These are phyloP conservation scores for Pseudocercospora eumusae DNA, from an alignment of 2,329 filamentous ascomycete genomes.

Conservation along the genomic window DNA sequence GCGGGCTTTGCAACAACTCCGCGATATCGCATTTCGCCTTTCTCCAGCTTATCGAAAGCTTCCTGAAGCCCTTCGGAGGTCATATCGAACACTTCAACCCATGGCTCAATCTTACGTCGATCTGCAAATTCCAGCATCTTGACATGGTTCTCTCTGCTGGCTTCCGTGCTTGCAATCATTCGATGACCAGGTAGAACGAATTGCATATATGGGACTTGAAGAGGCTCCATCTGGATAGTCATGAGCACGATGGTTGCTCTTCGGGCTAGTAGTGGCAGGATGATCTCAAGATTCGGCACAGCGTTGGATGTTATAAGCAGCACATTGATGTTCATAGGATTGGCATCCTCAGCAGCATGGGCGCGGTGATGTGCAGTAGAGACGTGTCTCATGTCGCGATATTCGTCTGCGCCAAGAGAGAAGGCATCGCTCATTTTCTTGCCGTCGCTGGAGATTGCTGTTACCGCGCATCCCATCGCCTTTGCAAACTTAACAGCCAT, in stretches of 20 bases:
- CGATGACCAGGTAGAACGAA: slow-evolving; percentile 40
- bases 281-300: slow-evolving; percentile 31
- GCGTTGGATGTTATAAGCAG: slow-evolving; percentile 38
- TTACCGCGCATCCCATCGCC: slow-evolving; percentile 40
- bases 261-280: slow-evolving; percentile 36
- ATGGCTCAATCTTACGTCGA: slow-evolving; percentile 47
- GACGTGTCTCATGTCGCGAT: slow-evolving; percentile 15
- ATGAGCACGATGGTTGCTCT: slow-evolving; percentile 40
- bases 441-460: slow-evolving; percentile 31
- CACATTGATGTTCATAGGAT: slow-evolving; percentile 32
- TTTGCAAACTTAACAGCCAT: slow-evolving; percentile 41
- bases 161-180: slow-evolving; percentile 40
- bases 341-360: slow-evolving; percentile 6
- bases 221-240: slow-evolving; percentile 38
- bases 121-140: slow-evolving; percentile 51
- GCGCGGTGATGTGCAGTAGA: not conserved
- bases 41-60: slow-evolving; percentile 46
- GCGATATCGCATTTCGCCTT: slow-evolving; percentile 50
- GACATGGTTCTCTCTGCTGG: slow-evolving; percentile 36
- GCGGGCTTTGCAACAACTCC: slow-evolving; percentile 39
- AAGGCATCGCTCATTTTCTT: slow-evolving; percentile 35
- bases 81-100: slow-evolving; percentile 49
- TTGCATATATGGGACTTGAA: slow-evolving; percentile 39
- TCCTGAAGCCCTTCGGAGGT: slow-evolving; percentile 43
- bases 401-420: slow-evolving; percentile 38